Evolutionary conservation across 2,329 filamentous ascomycete genomes (phyloP), one percentile per base, ranked within the genome.

Genomic region (Aspergillus neotritici): DNA sequence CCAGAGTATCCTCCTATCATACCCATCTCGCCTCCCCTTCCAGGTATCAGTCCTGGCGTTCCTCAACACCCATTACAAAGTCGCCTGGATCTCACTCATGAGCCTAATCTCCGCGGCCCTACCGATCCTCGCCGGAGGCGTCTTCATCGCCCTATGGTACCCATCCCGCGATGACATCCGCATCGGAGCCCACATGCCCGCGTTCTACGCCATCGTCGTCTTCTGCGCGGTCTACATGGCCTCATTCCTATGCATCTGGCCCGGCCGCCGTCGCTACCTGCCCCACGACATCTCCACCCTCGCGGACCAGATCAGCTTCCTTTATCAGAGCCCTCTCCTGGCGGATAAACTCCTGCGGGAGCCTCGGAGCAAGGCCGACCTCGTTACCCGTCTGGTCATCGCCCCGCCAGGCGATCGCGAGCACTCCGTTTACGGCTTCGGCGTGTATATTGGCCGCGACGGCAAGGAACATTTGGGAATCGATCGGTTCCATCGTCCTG

Each of bases 241-340:
- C n/a, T 80, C 76, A 10, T 71, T 91, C 39, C 60, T 78, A 33
- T 65, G 78, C 5, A 68, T 87, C 44, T 68, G 85, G 54, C 84
- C 84, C 0, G 68, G 72, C 10, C 76, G 86, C 11, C 68, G 72
- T 33, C 71, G 75, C 31, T 79, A 82, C 33, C 76, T 94, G 1
- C 87, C 88, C 0, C 88, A 94, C 60, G 75, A 76, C 4, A 81
- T 86, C 32, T 78, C 76, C 47, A 87, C 78, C 36, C 73, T 94
- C 13, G 85, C 86, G 1, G 87, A 90, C 61, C 73, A 90, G 15
- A 77, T 94, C 53, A 84, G 81, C 58, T 90, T 91, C 61, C 73
- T 91, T 33, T 81, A 86, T 46, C 82, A 83, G 53, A 83, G 82
- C 34, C 83, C 84, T 16, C 71, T 94, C 13, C 71, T 87, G 2